These are phyloP conservation scores for Sabuloglossum arenarium DNA, from an alignment of 495 filamentous ascomycete genomes.

Conservation along the genomic window DNA sequence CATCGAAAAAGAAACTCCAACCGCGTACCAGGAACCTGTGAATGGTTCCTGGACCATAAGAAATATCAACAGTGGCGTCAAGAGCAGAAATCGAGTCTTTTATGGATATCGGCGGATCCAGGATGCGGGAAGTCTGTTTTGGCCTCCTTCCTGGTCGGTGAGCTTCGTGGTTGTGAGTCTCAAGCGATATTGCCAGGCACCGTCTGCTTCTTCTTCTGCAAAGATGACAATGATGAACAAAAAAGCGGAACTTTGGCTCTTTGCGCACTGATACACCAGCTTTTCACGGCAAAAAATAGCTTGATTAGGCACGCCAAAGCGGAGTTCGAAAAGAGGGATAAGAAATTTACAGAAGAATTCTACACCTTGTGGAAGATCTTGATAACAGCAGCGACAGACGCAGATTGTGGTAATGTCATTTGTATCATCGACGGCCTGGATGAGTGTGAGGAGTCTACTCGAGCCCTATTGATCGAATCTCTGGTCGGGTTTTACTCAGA, in stretches of 20 bases:
- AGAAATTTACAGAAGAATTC: background rate
- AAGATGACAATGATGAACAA: conserved; percentile 14
- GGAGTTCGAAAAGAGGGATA: background rate
- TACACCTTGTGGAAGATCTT: background rate
- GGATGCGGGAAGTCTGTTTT: conserved; percentile 25
- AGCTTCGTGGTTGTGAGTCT: conserved; percentile 5
- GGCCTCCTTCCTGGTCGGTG: conserved; percentile 16
- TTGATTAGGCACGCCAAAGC: conserved; percentile 10
- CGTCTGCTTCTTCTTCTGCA: conserved; percentile 24
- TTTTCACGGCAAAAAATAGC: conserved; percentile 11
- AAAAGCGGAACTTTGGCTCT: conserved; percentile 12
- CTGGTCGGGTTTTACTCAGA: background rate
- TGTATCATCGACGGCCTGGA: background rate
- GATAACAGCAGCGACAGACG: background rate
- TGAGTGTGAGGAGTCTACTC: background rate
- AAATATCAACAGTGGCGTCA: conserved; percentile 12
- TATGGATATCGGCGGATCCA: conserved; percentile 23
- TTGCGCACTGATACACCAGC: conserved; percentile 19
- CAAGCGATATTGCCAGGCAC: conserved; percentile 10
- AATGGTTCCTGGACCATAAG: background rate
- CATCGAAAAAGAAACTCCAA: background rate
- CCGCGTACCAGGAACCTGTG: background rate
- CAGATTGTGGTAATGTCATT: background rate
- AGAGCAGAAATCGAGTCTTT: conserved; percentile 10
- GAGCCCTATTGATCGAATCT: background rate